A percentile compares a stretch with the other conserved stretches of the same genome.
Evolutionary conservation across 2,329 filamentous ascomycete genomes (phyloP).

Genomic region (Colletotrichum sp.): DNA sequence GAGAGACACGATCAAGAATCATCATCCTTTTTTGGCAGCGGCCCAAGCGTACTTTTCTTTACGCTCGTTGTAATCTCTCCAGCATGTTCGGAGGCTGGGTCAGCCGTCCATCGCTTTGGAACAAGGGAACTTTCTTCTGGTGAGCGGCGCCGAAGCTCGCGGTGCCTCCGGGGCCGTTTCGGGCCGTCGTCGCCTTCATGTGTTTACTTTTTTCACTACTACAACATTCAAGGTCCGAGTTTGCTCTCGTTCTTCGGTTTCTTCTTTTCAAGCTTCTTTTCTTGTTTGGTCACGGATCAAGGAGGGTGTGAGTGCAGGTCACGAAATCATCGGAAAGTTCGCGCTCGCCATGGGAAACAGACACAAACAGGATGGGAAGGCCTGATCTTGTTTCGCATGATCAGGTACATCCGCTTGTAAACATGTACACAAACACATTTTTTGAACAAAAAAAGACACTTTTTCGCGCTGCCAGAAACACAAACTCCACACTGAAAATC

Average conservation of each 20-base stretch:
- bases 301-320: conserved; percentile 16
- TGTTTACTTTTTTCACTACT: conserved; percentile 37
- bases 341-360: neutral
- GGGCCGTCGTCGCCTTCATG: conserved; percentile 35
- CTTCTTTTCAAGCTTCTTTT: neutral
- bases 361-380: neutral
- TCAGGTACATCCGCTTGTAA: neutral
- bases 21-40: conserved; percentile 30
- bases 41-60: conserved; percentile 45
- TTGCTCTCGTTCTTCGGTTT: conserved; percentile 27
- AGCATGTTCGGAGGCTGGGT: conserved; percentile 40
- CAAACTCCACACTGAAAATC: neutral
- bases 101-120: conserved; percentile 33
- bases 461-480: conserved; percentile 5
- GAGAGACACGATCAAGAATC: conserved; percentile 10
- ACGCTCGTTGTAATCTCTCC: conserved; percentile 58
- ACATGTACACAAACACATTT: conserved; percentile 5
- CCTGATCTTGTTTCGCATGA: conserved; percentile 1
- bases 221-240: neutral
- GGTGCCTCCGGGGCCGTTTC: conserved; percentile 26
- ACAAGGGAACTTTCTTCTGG: conserved; percentile 11
- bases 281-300: neutral
- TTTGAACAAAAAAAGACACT: neutral
- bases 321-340: conserved; percentile 4
- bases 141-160: neutral